Base-by-base conservation (phyloP, 768 basidiomycete species). In the Kwoniella dejecticola region DNA sequence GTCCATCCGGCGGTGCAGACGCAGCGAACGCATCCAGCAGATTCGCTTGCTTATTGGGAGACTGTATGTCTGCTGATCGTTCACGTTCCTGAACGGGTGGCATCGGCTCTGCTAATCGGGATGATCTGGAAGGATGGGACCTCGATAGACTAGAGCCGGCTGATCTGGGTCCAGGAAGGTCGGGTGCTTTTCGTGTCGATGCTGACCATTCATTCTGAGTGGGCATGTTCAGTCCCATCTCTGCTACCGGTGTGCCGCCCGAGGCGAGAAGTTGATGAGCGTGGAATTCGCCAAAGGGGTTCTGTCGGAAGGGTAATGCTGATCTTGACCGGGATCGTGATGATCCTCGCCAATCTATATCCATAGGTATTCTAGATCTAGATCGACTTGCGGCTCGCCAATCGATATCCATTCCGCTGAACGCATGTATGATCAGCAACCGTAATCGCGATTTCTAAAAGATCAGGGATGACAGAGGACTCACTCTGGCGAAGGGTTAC, bases 271-370 rank as follows among this genome's bases (percentile, higher is more conserved):
- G 68, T 11, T 70, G 53, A 57, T 80, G 78, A 12, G 80, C 77
- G 49, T 80, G 81, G 4, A 69, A 70, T 60, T 81, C 81, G 52
- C 60, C 52, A 47, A 62, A 62, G 13, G 44, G 52, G 23, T 62
- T 62, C 6, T 53, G 53, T 23, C 54, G 52, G 60, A 62, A 62
- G 1, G 48, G 83, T 66, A 86, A 85, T 29, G 88, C 86, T 19
- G 88, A 87, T 36, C 90, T 84, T 7, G 76, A 78, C 10, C 76
- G 67, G 0, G 77, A 79, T 33, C 79, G 54, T 0, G 74, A 78
- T 12, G 87, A 58, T 0, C 67, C 75, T 46, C 88, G 83, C 91
- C 91, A 93, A 77, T 94, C 91, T 88, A 94, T 91, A 77, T 94
- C 91, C 89, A 94, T 91, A 5, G 69, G 64, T 57, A 77, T 74